Evolutionary conservation across 2,329 filamentous ascomycete genomes (phyloP).

Genomic region (Sphaceloma murrayae): DNA sequence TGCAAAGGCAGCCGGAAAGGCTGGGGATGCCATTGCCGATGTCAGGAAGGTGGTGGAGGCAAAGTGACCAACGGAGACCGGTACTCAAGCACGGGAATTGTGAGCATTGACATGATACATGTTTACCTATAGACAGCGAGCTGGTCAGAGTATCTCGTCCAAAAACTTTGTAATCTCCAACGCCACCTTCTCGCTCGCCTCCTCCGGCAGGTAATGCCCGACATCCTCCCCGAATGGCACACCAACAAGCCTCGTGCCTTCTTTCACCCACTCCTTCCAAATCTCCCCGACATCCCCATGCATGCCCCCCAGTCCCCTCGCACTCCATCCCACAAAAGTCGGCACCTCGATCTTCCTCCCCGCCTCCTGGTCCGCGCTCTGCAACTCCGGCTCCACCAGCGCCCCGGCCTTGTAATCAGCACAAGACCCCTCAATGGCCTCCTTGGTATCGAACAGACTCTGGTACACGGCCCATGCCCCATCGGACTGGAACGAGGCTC

Average conservation of each 20-base stretch:
- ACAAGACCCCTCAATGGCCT: slow-evolving; percentile 36
- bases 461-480: slow-evolving; percentile 38
- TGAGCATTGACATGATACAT: not conserved
- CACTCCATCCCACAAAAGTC: slow-evolving; percentile 38
- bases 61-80: not conserved
- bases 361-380: slow-evolving; percentile 37
- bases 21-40: slow-evolving; percentile 28
- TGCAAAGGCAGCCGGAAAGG: slow-evolving; percentile 29
- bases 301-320: slow-evolving; percentile 33
- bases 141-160: slow-evolving; percentile 1
- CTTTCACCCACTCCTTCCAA: slow-evolving; percentile 40
- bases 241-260: slow-evolving; percentile 26
- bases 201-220: slow-evolving; percentile 42
- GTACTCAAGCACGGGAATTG: too few species aligned
- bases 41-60: slow-evolving; percentile 18
- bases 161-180: slow-evolving; percentile 23
- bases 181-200: slow-evolving; percentile 32
- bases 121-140: not conserved
- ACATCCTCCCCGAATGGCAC: slow-evolving; percentile 30
- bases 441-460: slow-evolving; percentile 34
- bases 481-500: slow-evolving; percentile 26
- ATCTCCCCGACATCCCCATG: slow-evolving; percentile 35
- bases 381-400: slow-evolving; percentile 34
- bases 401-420: slow-evolving; percentile 42
- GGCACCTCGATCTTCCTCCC: slow-evolving; percentile 37